Evolutionary conservation across 2,329 filamentous ascomycete genomes (phyloP), one percentile per base, ranked within the genome.

Genomic region (Apiospora malaysiana): DNA sequence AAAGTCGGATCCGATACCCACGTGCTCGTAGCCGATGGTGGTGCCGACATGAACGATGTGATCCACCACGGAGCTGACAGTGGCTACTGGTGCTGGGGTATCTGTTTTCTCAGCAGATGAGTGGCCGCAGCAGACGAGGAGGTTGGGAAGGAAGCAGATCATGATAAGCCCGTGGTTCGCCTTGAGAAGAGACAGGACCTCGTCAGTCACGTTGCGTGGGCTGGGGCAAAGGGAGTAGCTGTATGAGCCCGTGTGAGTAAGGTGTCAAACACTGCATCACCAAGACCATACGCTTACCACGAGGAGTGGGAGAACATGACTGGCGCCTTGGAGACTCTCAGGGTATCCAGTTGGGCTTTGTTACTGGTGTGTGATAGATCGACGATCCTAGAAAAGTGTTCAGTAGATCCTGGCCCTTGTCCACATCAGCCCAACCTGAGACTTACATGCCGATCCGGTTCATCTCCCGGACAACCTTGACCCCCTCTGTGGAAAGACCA

Each of bases 181-280:
- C 1, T 77, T 77, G 1, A 85, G 72, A 68, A 74, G 71, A 46
- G 76, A 73, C 0, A 85, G 74, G 2, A 85, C 73, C 43, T 80
- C 79, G 70, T 85, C 83, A 5, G 83, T 80, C 2, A 83, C 82
- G 65, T 85, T 83, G 18, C 83, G 79, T 14, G 10, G 49, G 25
- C 21, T 12, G n/a, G 49, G 49, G 10, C 9, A 10, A 12, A 56
- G 49, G 2, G 9, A 12, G 18, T 56, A 56, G 21, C 49, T 56
- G 32, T 3, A 6, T 6, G 6, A 32, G 3, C 6, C 32, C 3
- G 6, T 6, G 6, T 32, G 3, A 32, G 32, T 6, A 32, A 6
- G 32, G 6, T 3, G 32, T 6, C 3, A 32, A 32, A 32, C 32
- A 6, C 32, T 32, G 32, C 32, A 32, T 32, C 3, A 6, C 32